A percentile compares a stretch with the other conserved stretches of the same genome.
Conservation (phyloP, 2,329 filamentous ascomycete species). For the Claviceps humidiphila region DNA sequence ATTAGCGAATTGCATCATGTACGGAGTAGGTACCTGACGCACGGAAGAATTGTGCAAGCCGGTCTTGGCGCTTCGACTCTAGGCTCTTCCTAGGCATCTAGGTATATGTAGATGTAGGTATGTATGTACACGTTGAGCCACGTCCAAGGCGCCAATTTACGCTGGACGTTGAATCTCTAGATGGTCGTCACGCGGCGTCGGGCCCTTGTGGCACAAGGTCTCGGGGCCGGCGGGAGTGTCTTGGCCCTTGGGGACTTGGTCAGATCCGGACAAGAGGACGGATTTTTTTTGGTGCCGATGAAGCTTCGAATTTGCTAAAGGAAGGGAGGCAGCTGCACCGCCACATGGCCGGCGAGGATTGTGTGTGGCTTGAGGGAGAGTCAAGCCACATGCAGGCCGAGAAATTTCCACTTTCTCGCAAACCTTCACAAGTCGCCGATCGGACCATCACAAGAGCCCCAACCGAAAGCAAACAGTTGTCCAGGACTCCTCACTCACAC, state of each 20-base stretch:
- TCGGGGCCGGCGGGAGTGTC: too few species aligned
- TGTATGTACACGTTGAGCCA: too few species aligned
- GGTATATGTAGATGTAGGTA: too few species aligned
- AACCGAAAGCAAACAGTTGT: background rate
- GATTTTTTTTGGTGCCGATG: too few species aligned
- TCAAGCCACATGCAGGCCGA: slow-evolving; percentile 11
- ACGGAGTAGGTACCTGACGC: background rate
- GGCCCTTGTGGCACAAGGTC: too few species aligned
- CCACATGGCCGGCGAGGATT: slow-evolving; percentile 4
- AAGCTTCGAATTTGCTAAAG: too few species aligned
- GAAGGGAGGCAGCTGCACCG: background rate
- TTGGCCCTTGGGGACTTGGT: too few species aligned
- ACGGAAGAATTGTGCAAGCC: background rate
- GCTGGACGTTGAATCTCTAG: too few species aligned
- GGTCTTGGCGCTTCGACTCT: background rate
- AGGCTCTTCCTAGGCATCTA: background rate
- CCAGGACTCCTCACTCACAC: slow-evolving; percentile 5
- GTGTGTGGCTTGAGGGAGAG: slow-evolving; percentile 10
- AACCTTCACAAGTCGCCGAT: background rate
- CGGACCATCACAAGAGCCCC: background rate
- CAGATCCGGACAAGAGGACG: background rate
- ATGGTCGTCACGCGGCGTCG: too few species aligned
- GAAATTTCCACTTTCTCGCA: slow-evolving; percentile 20
- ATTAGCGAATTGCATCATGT: too few species aligned
- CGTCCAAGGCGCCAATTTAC: too few species aligned